Evolutionary conservation across 2,329 filamentous ascomycete genomes (phyloP).

Genomic region (Neofusicoccum cordaticola): DNA sequence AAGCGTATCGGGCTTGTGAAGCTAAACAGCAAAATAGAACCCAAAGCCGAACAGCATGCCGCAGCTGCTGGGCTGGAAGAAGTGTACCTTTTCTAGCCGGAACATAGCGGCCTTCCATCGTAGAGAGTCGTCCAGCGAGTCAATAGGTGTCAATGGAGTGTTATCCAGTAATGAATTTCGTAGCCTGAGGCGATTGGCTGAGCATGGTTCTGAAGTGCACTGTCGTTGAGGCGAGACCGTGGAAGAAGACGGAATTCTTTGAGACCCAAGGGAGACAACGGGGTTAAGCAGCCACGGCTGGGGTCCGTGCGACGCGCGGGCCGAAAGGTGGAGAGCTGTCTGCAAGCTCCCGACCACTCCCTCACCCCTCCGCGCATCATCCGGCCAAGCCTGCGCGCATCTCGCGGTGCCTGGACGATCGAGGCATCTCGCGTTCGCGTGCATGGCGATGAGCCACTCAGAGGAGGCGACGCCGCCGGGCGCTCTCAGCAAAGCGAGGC

Average conservation of each 20-base stretch:
- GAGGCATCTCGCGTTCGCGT: background rate
- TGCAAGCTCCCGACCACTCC: background rate
- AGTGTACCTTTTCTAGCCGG: no score
- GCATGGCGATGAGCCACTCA: background rate
- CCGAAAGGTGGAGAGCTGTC: slow-evolving; percentile 2
- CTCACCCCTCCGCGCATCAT: slow-evolving; percentile 11
- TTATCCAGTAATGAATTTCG: background rate
- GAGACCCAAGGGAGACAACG: no score
- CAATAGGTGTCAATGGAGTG: background rate
- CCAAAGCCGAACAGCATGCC: no score
- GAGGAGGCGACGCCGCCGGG: background rate
- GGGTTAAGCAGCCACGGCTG: no score
- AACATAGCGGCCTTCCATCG: no score
- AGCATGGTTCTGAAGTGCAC: no score
- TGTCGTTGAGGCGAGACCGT: no score
- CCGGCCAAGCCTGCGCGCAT: background rate
- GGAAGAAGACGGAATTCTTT: no score
- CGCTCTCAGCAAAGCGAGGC: background rate
- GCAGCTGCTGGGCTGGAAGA: no score
- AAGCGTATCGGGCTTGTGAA: slow-evolving; percentile 12
- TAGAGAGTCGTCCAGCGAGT: background rate
- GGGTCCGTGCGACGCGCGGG: background rate
- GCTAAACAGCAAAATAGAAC: no score
- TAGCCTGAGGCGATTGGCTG: background rate
- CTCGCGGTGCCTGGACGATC: slow-evolving; percentile 1